Percentiles rank a stretch among this genome's conserved stretches.
phyloP scores from a whole-genome alignment of 2,329 filamentous ascomycete genomes.

The Cytospora paraplurivora region DNA sequence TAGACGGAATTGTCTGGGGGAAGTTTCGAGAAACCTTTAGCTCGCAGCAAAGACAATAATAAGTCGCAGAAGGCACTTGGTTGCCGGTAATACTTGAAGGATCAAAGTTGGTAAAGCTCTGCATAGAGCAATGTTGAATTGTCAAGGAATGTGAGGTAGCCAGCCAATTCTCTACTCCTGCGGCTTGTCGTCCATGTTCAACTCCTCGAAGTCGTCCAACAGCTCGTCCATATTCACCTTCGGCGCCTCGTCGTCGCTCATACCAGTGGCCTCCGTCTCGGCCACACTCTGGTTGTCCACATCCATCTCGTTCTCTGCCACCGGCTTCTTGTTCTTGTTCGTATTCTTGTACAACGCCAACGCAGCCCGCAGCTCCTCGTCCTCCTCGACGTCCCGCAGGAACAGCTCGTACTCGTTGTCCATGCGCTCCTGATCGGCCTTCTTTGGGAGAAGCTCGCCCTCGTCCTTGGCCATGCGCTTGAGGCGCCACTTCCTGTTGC shows the following conservation, averaged over 20 bases:
- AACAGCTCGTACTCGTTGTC: slow-evolving; percentile 97
- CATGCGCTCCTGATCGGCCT: slow-evolving; percentile 83
- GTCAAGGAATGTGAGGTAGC: not conserved
- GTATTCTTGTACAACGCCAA: slow-evolving; percentile 82
- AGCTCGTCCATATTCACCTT: slow-evolving; percentile 78
- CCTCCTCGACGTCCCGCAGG: slow-evolving; percentile 94
- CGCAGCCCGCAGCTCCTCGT: slow-evolving; percentile 81
- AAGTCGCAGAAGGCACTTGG: not conserved
- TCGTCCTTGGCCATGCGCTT: slow-evolving; percentile 92
- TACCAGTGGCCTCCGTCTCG: slow-evolving; percentile 42
- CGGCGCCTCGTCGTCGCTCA: slow-evolving; percentile 62
- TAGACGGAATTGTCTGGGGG: not conserved
- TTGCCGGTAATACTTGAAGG: not conserved
- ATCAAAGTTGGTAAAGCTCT: not conserved
- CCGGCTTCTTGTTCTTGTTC: slow-evolving; percentile 46
- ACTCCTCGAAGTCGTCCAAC: slow-evolving; percentile 90
- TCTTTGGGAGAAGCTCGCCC: slow-evolving; percentile 81
- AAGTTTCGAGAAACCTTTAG: no score
- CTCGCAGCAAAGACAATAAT: not conserved
- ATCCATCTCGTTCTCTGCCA: slow-evolving; percentile 39
- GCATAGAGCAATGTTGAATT: not conserved
- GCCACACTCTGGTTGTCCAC: slow-evolving; percentile 40
- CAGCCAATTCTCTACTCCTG: slow-evolving; percentile 19
- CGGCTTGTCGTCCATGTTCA: slow-evolving; percentile 64
- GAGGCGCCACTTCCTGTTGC: slow-evolving; percentile 86